These are phyloP conservation scores for Eutypa lata DNA, from an alignment of 2,329 filamentous ascomycete genomes.

Conservation along the genomic window DNA sequence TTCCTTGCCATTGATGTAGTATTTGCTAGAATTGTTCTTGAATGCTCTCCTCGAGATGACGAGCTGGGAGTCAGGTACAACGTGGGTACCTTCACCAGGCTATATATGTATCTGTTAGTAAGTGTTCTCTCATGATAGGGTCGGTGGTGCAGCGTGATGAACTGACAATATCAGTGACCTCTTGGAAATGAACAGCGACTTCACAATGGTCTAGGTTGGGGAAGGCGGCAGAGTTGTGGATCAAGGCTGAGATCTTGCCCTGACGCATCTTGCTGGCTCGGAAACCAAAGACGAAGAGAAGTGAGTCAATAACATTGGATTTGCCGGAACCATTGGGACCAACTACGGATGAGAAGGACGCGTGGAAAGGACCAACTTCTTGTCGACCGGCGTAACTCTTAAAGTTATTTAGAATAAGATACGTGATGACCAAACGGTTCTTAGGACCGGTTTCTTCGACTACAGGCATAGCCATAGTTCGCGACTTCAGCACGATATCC, in stretches of 20 bases:
- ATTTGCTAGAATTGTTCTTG: slow-evolving; percentile 97
- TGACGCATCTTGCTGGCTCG: slow-evolving; percentile 99
- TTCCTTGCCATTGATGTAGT: slow-evolving; percentile 88
- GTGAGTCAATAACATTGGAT: slow-evolving; percentile 96
- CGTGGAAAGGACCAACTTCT: slow-evolving; percentile 93
- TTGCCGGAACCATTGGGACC: slow-evolving; percentile 98
- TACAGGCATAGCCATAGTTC: slow-evolving; percentile 64
- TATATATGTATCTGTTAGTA: slow-evolving; percentile 30
- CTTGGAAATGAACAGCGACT: slow-evolving; percentile 93
- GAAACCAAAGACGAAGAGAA: slow-evolving; percentile 99
- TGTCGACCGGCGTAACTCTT: slow-evolving; percentile 97
- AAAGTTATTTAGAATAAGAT: slow-evolving; percentile 92
- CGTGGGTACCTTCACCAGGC: slow-evolving; percentile 69
- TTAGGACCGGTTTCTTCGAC: slow-evolving; percentile 76
- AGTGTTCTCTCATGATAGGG: not conserved
- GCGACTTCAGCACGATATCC: slow-evolving; percentile 88
- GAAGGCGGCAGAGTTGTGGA: slow-evolving; percentile 89
- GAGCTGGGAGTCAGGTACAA: slow-evolving; percentile 80
- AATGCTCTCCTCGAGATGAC: slow-evolving; percentile 90
- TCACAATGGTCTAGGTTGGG: slow-evolving; percentile 88
- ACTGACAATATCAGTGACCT: slow-evolving; percentile 79
- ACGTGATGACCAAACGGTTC: slow-evolving; percentile 86
- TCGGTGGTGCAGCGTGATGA: not conserved
- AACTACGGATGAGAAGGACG: slow-evolving; percentile 96
- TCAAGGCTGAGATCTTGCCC: slow-evolving; percentile 94